These are phyloP conservation scores for Botrytis tulipae DNA, from an alignment of 2,329 filamentous ascomycete species.

Conservation along the genomic window DNA sequence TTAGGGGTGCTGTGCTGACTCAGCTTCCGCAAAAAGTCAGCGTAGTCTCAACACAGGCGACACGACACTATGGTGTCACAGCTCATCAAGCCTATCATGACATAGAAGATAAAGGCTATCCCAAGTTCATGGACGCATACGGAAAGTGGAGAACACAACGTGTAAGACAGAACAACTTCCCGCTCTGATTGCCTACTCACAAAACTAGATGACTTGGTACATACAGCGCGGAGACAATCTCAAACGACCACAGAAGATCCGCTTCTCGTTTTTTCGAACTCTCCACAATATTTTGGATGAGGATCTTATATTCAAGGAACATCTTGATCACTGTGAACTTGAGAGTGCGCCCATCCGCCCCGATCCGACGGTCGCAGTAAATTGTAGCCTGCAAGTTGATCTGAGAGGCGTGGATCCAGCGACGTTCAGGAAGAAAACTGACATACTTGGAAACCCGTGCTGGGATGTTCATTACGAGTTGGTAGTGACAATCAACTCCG, in stretches of 20 bases:
- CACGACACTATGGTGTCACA: conserved; percentile 31
- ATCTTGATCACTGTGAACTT: conserved; percentile 5
- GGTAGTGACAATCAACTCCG: neutral
- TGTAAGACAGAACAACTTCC: neutral
- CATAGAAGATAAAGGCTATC: conserved; percentile 19
- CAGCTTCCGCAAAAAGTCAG: conserved; percentile 22
- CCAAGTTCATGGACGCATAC: neutral
- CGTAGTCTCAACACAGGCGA: conserved; percentile 26
- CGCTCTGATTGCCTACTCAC: neutral
- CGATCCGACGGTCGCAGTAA: neutral
- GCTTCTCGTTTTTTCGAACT: conserved; percentile 26
- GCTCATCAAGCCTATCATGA: conserved; percentile 2
- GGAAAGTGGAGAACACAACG: neutral
- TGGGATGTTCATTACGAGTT: conserved; percentile 9
- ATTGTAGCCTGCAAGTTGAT: neutral
- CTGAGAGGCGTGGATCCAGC: neutral
- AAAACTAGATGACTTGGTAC: conserved; percentile 31
- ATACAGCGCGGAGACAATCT: conserved; percentile 30
- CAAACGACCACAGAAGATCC: conserved; percentile 18
- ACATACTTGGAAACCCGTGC: neutral
- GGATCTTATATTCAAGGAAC: too few relatives aligned
- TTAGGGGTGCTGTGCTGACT: conserved; percentile 31
- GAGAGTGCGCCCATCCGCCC: neutral
- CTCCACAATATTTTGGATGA: conserved; percentile 2
- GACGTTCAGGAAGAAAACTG: neutral